A percentile compares a stretch with the other conserved stretches of the same genome.
Conservation (phyloP, 805 yeast genomes). For the Candida tibetensis region DNA sequence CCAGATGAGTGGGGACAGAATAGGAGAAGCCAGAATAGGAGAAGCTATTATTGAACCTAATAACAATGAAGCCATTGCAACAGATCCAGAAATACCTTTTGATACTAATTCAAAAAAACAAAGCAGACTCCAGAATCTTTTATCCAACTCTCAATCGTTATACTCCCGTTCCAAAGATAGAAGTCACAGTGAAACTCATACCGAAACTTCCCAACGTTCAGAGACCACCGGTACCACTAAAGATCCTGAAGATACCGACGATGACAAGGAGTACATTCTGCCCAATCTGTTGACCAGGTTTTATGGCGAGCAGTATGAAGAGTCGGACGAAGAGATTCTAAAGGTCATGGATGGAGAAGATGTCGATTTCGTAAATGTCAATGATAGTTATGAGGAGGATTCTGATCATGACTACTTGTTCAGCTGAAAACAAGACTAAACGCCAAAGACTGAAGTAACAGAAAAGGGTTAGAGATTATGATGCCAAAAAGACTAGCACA, state of each 20-base stretch:
- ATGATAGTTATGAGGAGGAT: conserved; percentile 20
- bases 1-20: background rate
- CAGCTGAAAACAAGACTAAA: conserved; percentile 11
- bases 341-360: conserved; percentile 25
- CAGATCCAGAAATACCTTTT: too few species aligned
- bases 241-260: conserved; percentile 19
- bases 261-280: conserved; percentile 40
- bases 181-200: conserved; percentile 8
- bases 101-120: too few species aligned
- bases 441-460: too few species aligned
- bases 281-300: conserved; percentile 36
- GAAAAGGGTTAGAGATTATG: too few species aligned
- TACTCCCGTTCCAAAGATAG: conserved; percentile 23
- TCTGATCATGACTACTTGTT: conserved; percentile 35
- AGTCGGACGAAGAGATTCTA: conserved; percentile 18
- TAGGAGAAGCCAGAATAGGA: background rate
- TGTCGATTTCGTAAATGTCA: conserved; percentile 25
- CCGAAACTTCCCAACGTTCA: conserved; percentile 9
- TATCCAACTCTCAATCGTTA: conserved; percentile 36
- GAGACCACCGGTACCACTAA: conserved; percentile 6
- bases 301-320: conserved; percentile 21
- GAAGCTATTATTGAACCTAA: background rate
- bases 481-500: too few species aligned
- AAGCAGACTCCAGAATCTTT: conserved; percentile 30
- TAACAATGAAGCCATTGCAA: background rate